Conservation (phyloP, 306 rosid genomes). For the Quercus berberidifolia region DNA sequence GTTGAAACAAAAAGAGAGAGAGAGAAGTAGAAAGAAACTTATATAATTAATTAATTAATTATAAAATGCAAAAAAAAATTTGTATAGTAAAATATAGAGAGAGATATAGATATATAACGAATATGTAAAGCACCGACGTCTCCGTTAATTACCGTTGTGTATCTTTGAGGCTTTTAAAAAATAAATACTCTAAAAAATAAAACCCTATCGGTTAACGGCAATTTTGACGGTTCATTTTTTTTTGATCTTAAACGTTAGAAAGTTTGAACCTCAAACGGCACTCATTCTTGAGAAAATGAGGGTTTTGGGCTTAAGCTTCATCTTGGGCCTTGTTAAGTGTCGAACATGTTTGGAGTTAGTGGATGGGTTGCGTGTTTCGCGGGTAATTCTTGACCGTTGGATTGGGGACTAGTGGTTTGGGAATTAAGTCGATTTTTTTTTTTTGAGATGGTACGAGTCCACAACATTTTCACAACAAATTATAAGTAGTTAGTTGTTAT, state of each 20-base stretch:
- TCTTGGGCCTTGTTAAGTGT: slow-evolving; percentile 24
- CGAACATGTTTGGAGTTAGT: slow-evolving; percentile 29
- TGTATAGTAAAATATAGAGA: slow-evolving; percentile 13
- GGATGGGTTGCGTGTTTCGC: slow-evolving; percentile 9
- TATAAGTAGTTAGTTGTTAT: no score
- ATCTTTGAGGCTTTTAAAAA: no score
- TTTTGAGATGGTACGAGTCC: no score
- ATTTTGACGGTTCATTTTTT: slow-evolving; percentile 20
- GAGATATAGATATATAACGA: slow-evolving; percentile 35
- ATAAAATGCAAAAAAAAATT: no score
- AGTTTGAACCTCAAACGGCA: slow-evolving; percentile 92
- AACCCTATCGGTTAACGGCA: slow-evolving; percentile 45
- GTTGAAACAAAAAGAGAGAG: slow-evolving; percentile 70
- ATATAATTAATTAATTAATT: neutral
- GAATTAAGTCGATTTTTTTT: neutral
- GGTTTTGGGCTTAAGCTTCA: no score
- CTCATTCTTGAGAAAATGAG: slow-evolving; percentile 10
- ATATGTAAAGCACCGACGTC: slow-evolving; percentile 74
- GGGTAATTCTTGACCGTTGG: slow-evolving; percentile 41
- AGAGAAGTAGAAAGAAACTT: slow-evolving; percentile 1
- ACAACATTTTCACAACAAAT: no score
- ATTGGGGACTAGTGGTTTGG: slow-evolving; percentile 11
- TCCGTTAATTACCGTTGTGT: slow-evolving; percentile 69
- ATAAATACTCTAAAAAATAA: neutral
- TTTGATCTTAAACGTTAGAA: slow-evolving; percentile 18